Base-by-base conservation (phyloP, 768 basidiomycete genomes). In the Podaxis rugospora region DNA sequence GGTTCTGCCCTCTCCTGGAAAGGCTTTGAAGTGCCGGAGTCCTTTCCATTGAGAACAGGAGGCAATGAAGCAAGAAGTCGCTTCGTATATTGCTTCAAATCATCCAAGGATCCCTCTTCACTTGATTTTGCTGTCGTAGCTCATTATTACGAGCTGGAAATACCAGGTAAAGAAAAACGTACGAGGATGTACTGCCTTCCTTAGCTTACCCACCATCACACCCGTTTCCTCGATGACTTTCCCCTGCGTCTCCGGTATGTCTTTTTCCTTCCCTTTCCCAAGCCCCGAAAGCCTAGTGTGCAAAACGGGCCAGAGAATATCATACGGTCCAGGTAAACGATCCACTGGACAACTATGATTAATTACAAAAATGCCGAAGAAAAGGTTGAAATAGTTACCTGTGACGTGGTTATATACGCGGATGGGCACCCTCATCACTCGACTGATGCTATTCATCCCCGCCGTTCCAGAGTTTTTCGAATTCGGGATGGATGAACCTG, bases 351-450 rank as follows among this genome's bases (percentile, higher is more conserved):
- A 18, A 62, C 47, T 49, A 21, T 21, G 47, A 18, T 49, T 13
- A 36, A 11, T 47, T 13, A 28, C 16, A 44, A 51, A 58, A 65
- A 39, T n/a, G 52, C 36, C 27, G 37, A 46, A 51, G 16, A 55
- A 9, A 23, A 40, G 42, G 23, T 32, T 16, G 9, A 35, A 13
- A 60, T 37, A 13, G 70, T 86, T 65, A 94, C 95, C 84, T 50
- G 84, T 76, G 60, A 97, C 91, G 64, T 95, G 79, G 61, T 93
- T 95, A 74, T 97, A 98, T 4, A 98, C 79, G 23, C 94, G 78
- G 49, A 99, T 88, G 0, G 96, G 96, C 1, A 98, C 89, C 54
- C 90, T 91, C 89, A 96, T 92, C 2, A 95, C 83, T 36, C 86
- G 76, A 72, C 91, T 90, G 59, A 79, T 77, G 66, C 83, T 84